Percentiles rank a stretch among this genome's conserved stretches.
Evolutionary conservation across 257 asterid species (phyloP).

Genomic region (Nicotiana undulata): DNA sequence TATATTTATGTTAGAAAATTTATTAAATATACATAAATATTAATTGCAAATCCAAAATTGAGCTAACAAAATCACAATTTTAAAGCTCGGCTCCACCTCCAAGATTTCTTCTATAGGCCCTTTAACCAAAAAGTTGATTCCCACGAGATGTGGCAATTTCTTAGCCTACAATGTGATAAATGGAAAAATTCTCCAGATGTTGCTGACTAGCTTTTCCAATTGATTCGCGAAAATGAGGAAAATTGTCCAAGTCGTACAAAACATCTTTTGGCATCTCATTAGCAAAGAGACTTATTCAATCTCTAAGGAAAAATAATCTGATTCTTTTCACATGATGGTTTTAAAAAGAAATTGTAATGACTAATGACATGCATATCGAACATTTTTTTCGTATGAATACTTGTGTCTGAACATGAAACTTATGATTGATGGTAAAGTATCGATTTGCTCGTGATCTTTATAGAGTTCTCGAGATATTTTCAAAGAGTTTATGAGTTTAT

Average conservation of each 20-base stretch:
- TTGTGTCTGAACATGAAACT: too few species aligned
- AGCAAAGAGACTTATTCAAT: background rate
- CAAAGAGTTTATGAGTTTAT: too few species aligned
- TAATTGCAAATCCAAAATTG: too few species aligned
- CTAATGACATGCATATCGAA: background rate
- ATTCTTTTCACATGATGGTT: background rate
- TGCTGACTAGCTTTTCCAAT: background rate
- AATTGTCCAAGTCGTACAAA: background rate
- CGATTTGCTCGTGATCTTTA: too few species aligned
- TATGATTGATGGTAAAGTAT: too few species aligned
- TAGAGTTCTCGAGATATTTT: too few species aligned
- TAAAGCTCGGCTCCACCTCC: too few species aligned
- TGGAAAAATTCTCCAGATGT: background rate
- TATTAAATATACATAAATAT: too few species aligned
- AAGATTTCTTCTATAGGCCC: background rate
- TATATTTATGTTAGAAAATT: too few species aligned
- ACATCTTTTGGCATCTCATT: background rate
- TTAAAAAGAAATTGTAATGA: background rate
- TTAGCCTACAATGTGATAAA: background rate
- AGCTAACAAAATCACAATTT: too few species aligned
- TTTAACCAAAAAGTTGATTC: background rate
- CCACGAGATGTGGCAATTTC: background rate
- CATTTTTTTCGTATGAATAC: too few species aligned
- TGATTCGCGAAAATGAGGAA: background rate
- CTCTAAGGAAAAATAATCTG: background rate